Evolutionary conservation across 352 stramenopile genomes (phyloP).

Genomic region (Aphanomyces stellatus): DNA sequence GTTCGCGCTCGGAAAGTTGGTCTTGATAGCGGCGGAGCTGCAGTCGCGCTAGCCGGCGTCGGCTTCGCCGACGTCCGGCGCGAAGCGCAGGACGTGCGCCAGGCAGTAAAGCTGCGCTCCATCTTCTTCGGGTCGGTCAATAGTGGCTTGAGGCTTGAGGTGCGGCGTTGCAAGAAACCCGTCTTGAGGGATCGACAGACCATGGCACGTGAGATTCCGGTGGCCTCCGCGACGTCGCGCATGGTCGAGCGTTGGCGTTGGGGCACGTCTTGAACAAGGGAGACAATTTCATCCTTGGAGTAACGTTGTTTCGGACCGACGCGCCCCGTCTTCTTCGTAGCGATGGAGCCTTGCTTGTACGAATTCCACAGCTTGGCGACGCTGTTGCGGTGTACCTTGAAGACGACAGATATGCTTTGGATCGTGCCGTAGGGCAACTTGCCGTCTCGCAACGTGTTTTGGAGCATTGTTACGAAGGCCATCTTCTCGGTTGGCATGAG

Average conservation of each 20-base stretch:
- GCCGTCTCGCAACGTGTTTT: not conserved
- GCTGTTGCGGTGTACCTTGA: not conserved
- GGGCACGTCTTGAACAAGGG: not conserved
- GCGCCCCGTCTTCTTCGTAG: not conserved
- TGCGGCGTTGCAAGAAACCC: not conserved
- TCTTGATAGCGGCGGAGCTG: conserved; percentile 21
- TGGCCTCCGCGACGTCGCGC: not conserved
- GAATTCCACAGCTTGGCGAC: not conserved
- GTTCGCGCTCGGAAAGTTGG: not conserved
- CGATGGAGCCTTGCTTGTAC: not conserved
- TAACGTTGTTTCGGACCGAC: not conserved
- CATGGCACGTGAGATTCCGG: not conserved
- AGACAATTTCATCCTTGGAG: not conserved
- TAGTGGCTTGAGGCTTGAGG: not conserved
- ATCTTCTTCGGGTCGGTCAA: not conserved
- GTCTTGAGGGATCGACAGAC: not conserved
- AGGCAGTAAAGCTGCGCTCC: not conserved
- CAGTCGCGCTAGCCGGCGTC: not conserved
- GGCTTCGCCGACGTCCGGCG: not conserved
- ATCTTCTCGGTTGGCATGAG: not conserved
- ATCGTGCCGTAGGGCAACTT: not conserved
- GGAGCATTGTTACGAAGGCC: not conserved
- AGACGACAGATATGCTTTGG: not conserved
- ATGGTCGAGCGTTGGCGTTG: not conserved
- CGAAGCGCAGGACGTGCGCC: conserved; percentile 27